Evolutionary conservation across 176 grass and related monocot species (phyloP).

Genomic region (Eremochloa ophiuroides): DNA sequence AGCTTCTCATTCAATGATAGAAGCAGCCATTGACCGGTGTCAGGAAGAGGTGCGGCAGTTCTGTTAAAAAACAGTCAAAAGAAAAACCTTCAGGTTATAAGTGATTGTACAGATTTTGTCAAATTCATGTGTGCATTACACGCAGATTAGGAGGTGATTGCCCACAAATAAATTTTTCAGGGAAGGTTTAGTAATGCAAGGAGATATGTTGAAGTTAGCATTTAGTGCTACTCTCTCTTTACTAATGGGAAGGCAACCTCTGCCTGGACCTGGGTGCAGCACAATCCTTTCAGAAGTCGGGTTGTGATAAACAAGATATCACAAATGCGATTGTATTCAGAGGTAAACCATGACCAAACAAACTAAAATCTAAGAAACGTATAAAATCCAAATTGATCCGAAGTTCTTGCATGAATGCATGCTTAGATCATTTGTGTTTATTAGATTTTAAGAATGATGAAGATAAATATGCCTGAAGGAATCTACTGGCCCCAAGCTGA

Average conservation of each 20-base stretch:
- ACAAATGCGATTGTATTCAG: background rate
- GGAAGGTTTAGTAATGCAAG: background rate
- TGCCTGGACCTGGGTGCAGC: background rate
- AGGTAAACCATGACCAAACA: background rate
- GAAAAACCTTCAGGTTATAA: slow-evolving; percentile 9
- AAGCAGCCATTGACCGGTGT: slow-evolving; percentile 91
- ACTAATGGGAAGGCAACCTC: slow-evolving; percentile 15
- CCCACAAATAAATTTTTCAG: background rate
- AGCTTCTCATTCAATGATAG: slow-evolving; percentile 79
- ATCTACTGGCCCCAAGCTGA: background rate
- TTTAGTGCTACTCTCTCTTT: background rate
- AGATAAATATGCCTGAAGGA: background rate
- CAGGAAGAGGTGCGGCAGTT: slow-evolving; percentile 67
- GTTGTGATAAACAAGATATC: background rate
- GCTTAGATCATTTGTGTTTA: background rate
- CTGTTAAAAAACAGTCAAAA: slow-evolving; percentile 29
- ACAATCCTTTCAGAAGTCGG: background rate
- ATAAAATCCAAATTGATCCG: background rate
- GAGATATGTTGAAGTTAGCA: background rate
- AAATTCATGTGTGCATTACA: background rate
- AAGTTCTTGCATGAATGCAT: background rate
- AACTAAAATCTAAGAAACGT: background rate
- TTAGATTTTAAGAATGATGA: background rate
- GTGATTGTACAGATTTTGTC: background rate
- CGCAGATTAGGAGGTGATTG: background rate